A percentile compares a stretch with the other conserved stretches of the same genome.
Conservation (phyloP, 192 early-diverging fungal genomes). For the Entophlyctis luteolus region DNA sequence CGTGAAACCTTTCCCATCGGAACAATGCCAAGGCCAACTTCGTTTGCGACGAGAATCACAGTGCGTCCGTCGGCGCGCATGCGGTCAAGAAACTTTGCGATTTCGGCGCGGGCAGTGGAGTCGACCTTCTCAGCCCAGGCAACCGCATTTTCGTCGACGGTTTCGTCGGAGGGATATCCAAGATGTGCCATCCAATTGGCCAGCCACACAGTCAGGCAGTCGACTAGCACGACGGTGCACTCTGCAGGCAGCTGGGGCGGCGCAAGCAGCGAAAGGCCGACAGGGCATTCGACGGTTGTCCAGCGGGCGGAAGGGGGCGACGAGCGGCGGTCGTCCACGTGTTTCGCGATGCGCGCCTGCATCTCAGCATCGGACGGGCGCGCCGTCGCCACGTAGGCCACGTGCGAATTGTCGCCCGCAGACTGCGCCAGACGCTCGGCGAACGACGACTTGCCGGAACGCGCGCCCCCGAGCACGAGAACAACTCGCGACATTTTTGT, state of each 20-base stretch:
- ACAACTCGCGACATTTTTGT: no score
- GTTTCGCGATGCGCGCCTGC: slow-evolving; percentile 16
- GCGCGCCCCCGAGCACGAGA: slow-evolving; percentile 29
- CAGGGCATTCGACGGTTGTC: slow-evolving; percentile 2
- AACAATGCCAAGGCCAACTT: slow-evolving; percentile 26
- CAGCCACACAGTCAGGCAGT: slow-evolving; percentile 31
- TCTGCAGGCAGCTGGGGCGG: neutral
- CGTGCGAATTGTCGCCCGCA: neutral
- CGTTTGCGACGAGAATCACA: slow-evolving; percentile 26
- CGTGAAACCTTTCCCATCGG: slow-evolving; percentile 4
- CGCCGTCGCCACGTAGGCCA: slow-evolving; percentile 22
- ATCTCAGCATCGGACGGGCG: slow-evolving; percentile 27
- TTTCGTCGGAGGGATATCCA: slow-evolving; percentile 8
- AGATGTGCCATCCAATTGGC: slow-evolving; percentile 17
- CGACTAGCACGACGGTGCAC: slow-evolving; percentile 15
- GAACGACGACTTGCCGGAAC: slow-evolving; percentile 29
- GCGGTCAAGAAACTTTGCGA: slow-evolving; percentile 10
- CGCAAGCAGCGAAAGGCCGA: neutral
- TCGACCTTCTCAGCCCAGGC: slow-evolving; percentile 21
- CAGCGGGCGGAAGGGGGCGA: neutral
- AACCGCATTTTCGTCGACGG: slow-evolving; percentile 23
- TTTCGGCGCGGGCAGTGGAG: slow-evolving; percentile 16
- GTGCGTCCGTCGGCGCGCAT: slow-evolving; percentile 1
- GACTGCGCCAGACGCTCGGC: slow-evolving; percentile 27
- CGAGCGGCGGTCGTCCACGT: slow-evolving; percentile 8